These are phyloP conservation scores for Coemansia sp. DNA, from an alignment of 192 early-diverging fungal species.

Conservation along the genomic window DNA sequence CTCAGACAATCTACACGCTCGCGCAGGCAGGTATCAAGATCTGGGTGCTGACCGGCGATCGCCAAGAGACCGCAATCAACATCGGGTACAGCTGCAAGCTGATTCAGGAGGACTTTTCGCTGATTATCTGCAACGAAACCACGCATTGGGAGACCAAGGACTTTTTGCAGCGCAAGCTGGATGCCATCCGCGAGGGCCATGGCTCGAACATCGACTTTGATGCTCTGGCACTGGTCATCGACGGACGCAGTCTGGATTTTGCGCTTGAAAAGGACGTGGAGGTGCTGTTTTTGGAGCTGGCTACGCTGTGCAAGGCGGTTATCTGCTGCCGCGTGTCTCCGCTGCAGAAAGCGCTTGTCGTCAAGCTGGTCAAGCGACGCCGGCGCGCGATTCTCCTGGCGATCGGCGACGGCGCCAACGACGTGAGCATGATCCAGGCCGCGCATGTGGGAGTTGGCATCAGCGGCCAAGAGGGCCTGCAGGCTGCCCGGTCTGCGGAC, in stretches of 20 bases:
- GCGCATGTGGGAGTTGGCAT: constrained; percentile 98
- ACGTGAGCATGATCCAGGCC: constrained; percentile 99
- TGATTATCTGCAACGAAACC: constrained; percentile 90
- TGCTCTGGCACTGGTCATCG: constrained; percentile 91
- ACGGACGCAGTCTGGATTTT: constrained; percentile 89
- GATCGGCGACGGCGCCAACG: constrained; percentile 99
- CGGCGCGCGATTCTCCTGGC: constrained; percentile 87
- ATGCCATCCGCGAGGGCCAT: constrained; percentile 68
- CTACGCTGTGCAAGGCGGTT: constrained; percentile 91
- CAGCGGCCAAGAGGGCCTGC: constrained; percentile 92
- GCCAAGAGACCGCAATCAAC: constrained; percentile 99
- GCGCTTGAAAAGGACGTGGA: constrained; percentile 88
- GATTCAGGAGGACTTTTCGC: constrained; percentile 92
- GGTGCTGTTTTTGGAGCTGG: constrained; percentile 82
- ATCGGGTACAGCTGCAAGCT: constrained; percentile 97
- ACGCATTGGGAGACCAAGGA: constrained; percentile 92
- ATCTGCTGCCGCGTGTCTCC: constrained; percentile 98
- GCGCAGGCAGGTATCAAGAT: constrained; percentile 94
- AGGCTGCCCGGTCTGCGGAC: constrained; percentile 95
- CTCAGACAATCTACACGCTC: constrained; percentile 96
- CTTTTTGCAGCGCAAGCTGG: constrained; percentile 85
- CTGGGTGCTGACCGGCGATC: constrained; percentile 97
- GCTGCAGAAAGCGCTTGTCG: constrained; percentile 96
- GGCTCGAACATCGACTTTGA: constrained; percentile 58
- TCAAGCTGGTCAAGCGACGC: constrained; percentile 95